Evolutionary conservation across 2,329 filamentous ascomycete genomes (phyloP), one percentile per base, ranked within the genome.

Genomic region (Ophiostoma australiae): DNA sequence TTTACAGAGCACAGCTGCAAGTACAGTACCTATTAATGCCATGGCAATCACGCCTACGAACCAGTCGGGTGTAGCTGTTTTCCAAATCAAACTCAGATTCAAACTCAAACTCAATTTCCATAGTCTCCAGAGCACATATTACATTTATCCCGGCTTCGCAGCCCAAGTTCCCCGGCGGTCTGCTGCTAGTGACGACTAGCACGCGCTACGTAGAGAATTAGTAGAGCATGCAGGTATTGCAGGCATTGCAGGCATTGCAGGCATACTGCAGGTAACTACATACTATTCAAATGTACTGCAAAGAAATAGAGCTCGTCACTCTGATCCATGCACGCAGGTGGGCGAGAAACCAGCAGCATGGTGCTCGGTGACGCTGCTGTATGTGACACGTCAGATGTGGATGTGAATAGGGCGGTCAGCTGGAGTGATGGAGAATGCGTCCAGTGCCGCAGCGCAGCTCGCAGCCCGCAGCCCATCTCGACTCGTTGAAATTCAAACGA

Each of bases 301-400:
- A n/a, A n/a, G n/a, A 31, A 31, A 31, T 31, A 31, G 1, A 31
- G 27, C 27, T 31, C 27, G 27, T 31, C 27, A 31, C 27, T 20
- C 44, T 8, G 44, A 63, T 63, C 58, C 58, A 63, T 63, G 58
- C 58, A 63, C 52, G 52, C 44, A 55, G 15, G 61, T 35, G 13
- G 55, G 68, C 52, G 23, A 63, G 27, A 72, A 72, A 69, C 71
- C 71, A 72, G 20, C 69, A 66, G 39, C 17, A 69, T 20, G 71
- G 71, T 37, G 71, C 67, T 61, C 67, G 69, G 71, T 72, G 69
- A 31, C 63, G 44, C 39, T 65, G 39, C 20, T 52, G 35, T 52
- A 61, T 65, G 66, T 72, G 71, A 72, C 67, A 66, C 63, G 58
- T 72, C 69, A 72, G 58, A 44, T 69, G 27, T 31, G 27, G 27